Evolutionary conservation across 352 stramenopile species (phyloP).

Genomic region (Globisporangium echinulatum): DNA sequence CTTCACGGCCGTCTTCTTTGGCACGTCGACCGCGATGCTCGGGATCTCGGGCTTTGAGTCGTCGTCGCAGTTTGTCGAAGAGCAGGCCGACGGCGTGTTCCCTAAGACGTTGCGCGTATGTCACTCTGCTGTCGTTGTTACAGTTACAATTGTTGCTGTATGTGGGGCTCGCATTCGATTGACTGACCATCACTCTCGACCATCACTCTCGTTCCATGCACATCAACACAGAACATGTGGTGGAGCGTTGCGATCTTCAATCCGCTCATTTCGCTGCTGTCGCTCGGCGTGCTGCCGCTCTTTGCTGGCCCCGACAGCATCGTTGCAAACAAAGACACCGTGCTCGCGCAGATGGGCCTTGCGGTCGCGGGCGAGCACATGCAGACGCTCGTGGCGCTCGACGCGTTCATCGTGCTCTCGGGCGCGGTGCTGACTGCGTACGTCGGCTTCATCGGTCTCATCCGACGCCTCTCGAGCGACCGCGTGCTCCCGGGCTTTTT

Average conservation of each 20-base stretch:
- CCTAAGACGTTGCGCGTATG: slow-evolving; percentile 86
- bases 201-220: slow-evolving; percentile 14
- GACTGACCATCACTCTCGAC: slow-evolving; percentile 3
- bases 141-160: neutral
- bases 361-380: slow-evolving; percentile 71
- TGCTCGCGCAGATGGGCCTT: slow-evolving; percentile 88
- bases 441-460: slow-evolving; percentile 89
- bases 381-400: slow-evolving; percentile 75
- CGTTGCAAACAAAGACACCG: slow-evolving; percentile 81
- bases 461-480: slow-evolving; percentile 90
- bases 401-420: slow-evolving; percentile 93
- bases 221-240: slow-evolving; percentile 81
- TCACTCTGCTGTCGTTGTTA: neutral
- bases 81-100: slow-evolving; percentile 93
- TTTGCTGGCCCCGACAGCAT: slow-evolving; percentile 55
- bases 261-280: slow-evolving; percentile 88
- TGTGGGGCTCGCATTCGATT: neutral
- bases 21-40: slow-evolving; percentile 91
- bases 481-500: slow-evolving; percentile 79
- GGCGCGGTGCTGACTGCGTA: slow-evolving; percentile 92
- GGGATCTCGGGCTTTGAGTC: slow-evolving; percentile 94
- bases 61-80: slow-evolving; percentile 93
- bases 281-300: slow-evolving; percentile 86
- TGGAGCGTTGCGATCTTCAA: slow-evolving; percentile 93
- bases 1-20: slow-evolving; percentile 88